These are phyloP conservation scores for Symmetrospora coprosmae DNA, from an alignment of 768 basidiomycete genomes.

Conservation along the genomic window DNA sequence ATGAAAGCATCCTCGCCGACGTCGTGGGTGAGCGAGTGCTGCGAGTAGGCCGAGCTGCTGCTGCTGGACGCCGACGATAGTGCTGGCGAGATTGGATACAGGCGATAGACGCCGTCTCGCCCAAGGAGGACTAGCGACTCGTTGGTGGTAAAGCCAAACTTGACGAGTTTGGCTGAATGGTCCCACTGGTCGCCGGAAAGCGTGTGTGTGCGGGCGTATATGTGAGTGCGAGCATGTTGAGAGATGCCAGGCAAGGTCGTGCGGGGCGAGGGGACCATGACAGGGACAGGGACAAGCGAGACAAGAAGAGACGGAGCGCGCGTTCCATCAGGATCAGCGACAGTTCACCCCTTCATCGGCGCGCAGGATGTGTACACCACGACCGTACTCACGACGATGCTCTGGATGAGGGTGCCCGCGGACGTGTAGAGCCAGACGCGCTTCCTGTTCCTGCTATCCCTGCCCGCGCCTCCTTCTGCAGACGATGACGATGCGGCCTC, in stretches of 20 bases:
- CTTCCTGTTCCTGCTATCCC: constrained; percentile 50
- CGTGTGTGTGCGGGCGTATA: constrained; percentile 25
- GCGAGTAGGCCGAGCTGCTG: constrained; percentile 68
- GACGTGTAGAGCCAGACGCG: constrained; percentile 80
- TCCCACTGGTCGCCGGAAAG: constrained; percentile 89
- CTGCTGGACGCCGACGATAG: background rate
- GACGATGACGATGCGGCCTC: background rate
- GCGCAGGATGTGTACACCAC: too few species aligned
- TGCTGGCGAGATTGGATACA: constrained; percentile 45
- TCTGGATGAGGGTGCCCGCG: constrained; percentile 51
- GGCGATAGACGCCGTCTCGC: constrained; percentile 78
- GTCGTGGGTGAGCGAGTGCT: constrained; percentile 69
- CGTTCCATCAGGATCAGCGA: too few species aligned
- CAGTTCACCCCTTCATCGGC: too few species aligned
- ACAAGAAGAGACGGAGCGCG: background rate
- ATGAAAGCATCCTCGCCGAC: constrained; percentile 62
- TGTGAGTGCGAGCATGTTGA: background rate
- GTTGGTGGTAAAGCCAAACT: constrained; percentile 43
- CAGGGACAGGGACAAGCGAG: background rate
- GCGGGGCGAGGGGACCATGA: background rate
- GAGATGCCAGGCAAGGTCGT: too few species aligned
- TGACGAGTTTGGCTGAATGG: constrained; percentile 58
- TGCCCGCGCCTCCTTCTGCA: constrained; percentile 40
- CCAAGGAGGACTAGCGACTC: constrained; percentile 71
- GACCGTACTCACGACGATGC: constrained; percentile 42